A percentile compares a stretch with the other conserved stretches of the same genome.
Evolutionary conservation across 2,329 filamentous ascomycete species (phyloP).

Genomic region (Fusarium sp.): DNA sequence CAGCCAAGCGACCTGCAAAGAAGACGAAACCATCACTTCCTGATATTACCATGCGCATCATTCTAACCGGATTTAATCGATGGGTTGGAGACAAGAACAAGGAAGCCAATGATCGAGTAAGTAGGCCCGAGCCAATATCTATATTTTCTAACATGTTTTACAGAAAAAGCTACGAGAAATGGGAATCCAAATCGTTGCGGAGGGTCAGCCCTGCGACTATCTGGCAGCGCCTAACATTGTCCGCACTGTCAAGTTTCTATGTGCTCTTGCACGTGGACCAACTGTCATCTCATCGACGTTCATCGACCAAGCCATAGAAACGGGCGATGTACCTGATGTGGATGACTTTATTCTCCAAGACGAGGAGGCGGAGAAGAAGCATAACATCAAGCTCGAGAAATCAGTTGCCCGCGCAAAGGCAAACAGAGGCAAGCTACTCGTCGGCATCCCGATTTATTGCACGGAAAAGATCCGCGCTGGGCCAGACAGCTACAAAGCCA

Average conservation of each 20-base stretch:
- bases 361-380: conserved; percentile 75
- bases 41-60: conserved; percentile 77
- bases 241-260: conserved; percentile 93
- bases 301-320: conserved; percentile 79
- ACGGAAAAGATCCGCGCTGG: conserved; percentile 83
- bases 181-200: conserved; percentile 82
- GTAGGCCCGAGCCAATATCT: conserved; percentile 47
- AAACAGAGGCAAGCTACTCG: conserved; percentile 81
- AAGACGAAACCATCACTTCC: conserved; percentile 69
- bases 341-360: conserved; percentile 78
- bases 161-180: conserved; percentile 84
- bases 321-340: conserved; percentile 71
- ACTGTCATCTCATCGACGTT: conserved; percentile 81
- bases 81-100: conserved; percentile 81
- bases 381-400: conserved; percentile 74
- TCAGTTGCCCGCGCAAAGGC: conserved; percentile 76
- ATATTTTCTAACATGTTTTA: conserved; percentile 32
- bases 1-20: conserved; percentile 66
- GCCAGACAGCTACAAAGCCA: conserved; percentile 83
- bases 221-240: conserved; percentile 88
- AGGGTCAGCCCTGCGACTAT: conserved; percentile 82
- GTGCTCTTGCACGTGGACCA: conserved; percentile 83
- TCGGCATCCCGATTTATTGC: conserved; percentile 84
- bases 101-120: conserved; percentile 84
- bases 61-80: conserved; percentile 84